phyloP scores from a whole-genome alignment of 1,284 basidiomycete genomes.

The Ceratobasidium sp. region DNA sequence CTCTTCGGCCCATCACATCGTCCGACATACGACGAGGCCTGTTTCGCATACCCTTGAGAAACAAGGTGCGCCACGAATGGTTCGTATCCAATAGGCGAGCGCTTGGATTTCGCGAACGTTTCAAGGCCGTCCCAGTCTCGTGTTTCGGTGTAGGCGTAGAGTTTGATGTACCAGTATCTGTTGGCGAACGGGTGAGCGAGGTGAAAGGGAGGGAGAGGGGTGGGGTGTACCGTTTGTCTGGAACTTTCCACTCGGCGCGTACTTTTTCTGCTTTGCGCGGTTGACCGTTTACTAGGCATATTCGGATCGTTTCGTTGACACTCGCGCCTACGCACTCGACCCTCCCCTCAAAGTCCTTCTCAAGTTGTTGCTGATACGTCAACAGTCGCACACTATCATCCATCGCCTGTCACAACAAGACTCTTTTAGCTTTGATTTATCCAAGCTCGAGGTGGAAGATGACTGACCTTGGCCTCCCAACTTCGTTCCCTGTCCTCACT shows the following conservation, averaged over 20 bases:
- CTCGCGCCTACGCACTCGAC: slow-evolving; percentile 83
- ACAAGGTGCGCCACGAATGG: slow-evolving; percentile 89
- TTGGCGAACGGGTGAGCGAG: slow-evolving; percentile 16
- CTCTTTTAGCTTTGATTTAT: too few relatives aligned
- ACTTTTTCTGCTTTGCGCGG: slow-evolving; percentile 89
- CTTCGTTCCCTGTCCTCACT: slow-evolving; percentile 91
- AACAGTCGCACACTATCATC: slow-evolving; percentile 88
- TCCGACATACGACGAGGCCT: slow-evolving; percentile 81
- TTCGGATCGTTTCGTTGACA: slow-evolving; percentile 85
- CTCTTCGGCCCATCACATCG: slow-evolving; percentile 87
- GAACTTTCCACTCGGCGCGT: slow-evolving; percentile 88
- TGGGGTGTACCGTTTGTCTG: slow-evolving; percentile 82
- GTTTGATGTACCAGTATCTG: slow-evolving; percentile 93
- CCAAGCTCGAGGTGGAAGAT: background rate
- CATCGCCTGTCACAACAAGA: slow-evolving; percentile 74
- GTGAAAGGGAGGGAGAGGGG: background rate
- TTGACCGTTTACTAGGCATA: slow-evolving; percentile 82
- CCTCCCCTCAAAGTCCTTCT: slow-evolving; percentile 86
- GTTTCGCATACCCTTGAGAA: slow-evolving; percentile 76
- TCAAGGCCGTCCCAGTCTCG: slow-evolving; percentile 90
- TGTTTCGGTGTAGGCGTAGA: slow-evolving; percentile 82
- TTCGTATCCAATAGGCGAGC: slow-evolving; percentile 96
- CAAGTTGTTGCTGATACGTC: slow-evolving; percentile 85
- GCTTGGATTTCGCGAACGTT: slow-evolving; percentile 83
- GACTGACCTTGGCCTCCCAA: slow-evolving; percentile 89